Conservation (phyloP, 2,329 filamentous ascomycete genomes). For the Neofusicoccum laricinum region DNA sequence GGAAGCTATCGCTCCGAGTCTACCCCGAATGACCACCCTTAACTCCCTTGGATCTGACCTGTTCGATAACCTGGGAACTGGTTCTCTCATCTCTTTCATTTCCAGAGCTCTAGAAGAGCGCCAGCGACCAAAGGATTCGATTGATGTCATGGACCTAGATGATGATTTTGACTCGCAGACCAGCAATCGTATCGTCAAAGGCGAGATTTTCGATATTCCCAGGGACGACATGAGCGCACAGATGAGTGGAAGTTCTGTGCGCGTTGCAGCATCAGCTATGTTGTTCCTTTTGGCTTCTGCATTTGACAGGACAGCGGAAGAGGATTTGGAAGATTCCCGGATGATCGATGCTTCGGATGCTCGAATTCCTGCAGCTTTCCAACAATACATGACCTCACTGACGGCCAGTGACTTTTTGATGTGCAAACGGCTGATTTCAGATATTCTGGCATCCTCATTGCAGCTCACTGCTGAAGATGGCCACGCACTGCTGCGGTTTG, state of each 20-base stretch:
- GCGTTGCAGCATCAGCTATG: slow-evolving; percentile 9
- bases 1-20: slow-evolving; percentile 31
- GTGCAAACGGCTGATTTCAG: slow-evolving; percentile 17
- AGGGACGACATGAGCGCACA: slow-evolving; percentile 43
- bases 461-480: slow-evolving; percentile 32
- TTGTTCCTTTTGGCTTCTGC: slow-evolving; percentile 12
- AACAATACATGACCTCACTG: slow-evolving; percentile 17
- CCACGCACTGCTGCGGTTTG: slow-evolving; percentile 45
- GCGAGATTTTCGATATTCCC: slow-evolving; percentile 35
- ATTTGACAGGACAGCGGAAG: not conserved
- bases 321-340: not conserved
- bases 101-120: slow-evolving; percentile 30
- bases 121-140: slow-evolving; percentile 24
- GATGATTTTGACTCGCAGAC: slow-evolving; percentile 60
- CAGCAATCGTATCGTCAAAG: slow-evolving; percentile 44
- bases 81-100: slow-evolving; percentile 30
- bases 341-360: not conserved
- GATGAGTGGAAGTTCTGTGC: not conserved
- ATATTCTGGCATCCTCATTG: slow-evolving; percentile 21
- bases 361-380: slow-evolving; percentile 18
- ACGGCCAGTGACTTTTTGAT: slow-evolving; percentile 18
- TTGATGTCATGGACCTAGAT: slow-evolving; percentile 66
- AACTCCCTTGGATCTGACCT: slow-evolving; percentile 18
- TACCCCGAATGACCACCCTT: slow-evolving; percentile 28
- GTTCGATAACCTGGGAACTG: slow-evolving; percentile 31